Base-by-base conservation (phyloP, 75 land plant genomes). In the Picea glauca region DNA sequence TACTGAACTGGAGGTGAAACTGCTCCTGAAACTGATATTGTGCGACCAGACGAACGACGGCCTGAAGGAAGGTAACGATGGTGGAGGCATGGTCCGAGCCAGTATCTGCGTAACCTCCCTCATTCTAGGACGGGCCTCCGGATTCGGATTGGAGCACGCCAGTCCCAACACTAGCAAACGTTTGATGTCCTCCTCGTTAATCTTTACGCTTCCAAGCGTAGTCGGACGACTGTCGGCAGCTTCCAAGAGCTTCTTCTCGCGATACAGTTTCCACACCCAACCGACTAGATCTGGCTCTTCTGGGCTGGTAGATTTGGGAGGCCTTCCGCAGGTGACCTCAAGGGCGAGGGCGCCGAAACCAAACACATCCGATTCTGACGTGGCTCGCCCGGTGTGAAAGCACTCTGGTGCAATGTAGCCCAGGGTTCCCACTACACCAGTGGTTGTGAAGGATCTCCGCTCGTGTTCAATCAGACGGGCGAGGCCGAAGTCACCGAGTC, bases 351-450 rank as follows among this genome's bases (percentile, higher is more conserved):
- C 77, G 7, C 90, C 90, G 40, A 88, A 88, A 62, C 85, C 81
- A 62, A 83, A 86, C 21, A 88, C 90, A 58, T 88, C 90, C 0
- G 86, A 83, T 56, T 88, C 84, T 13, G 76, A 75, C 12, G 83
- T 88, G 59, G 83, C 78, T 62, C 81, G 86, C 30, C 88, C 90
- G 0, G 79, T 79, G 18, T 67, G 62, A 0, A 81, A 6, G 61
- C 72, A 83, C 61, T 88, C 90, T 0, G 90, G 90, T 4, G 90
- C 90, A 31, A 88, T 14, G 85, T 88, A 88, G 14, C 88, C 88
- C 78, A 78, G 59, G 1, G 86, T 84, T 1, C 88, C 88, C 8
- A 83, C 86, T 11, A 81, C 58, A 17, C 77, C 73, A 18, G 82
- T 84, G 32, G 83, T 81, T n/a, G 54, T 38, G 6, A 60, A 68